Evolutionary conservation across 768 basidiomycete species (phyloP), one percentile per base, ranked within the genome.

Genomic region (Coprinopsis sp.): DNA sequence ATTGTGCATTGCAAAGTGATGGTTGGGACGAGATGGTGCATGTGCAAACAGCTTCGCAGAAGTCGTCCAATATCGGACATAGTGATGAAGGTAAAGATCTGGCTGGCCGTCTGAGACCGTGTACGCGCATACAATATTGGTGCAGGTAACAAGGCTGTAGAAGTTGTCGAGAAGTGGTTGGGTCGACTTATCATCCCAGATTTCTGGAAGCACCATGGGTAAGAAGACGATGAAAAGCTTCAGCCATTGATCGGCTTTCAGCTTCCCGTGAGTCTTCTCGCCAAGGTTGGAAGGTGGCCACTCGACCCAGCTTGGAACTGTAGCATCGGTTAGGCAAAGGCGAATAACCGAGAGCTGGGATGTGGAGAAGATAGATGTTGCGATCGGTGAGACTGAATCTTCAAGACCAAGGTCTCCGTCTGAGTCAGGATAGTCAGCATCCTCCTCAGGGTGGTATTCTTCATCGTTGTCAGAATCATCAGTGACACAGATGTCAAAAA

Each of bases 1-100:
- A 24, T 39, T 47, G 18, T 61, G 59, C 56, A 61, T 59, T 1
- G 60, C 56, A 47, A 44, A 58, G 19, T 61, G 58, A 40, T 61
- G 58, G 41, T 61, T 61, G 23, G 60, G 60, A 3, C 51, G 41
- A 1, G 58, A 46, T 29, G 23, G 14, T 24, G 31, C 23, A 37
- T 51, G 29, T 6, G 58, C 54, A 50, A 61, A 61, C 14, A 59
- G 44, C 4, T 10, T 16, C 19, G 25, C 21, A 2, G 49, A 49
- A 3, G 56, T 53, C 44, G 45, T 25, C 12, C 51, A 49, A 39
- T 61, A 59, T 21, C 47, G 11, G 22, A 57, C 46, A 44, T 61
- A 61, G 38, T 54, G 47, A 18, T 30, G 8, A 19, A 52, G 27
- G 37, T 57, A 58, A 10, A n/a, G 6, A 37, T 49, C 51, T 31